Base-by-base conservation (phyloP, 345 rosid species). In the Dovyalis caffra region DNA sequence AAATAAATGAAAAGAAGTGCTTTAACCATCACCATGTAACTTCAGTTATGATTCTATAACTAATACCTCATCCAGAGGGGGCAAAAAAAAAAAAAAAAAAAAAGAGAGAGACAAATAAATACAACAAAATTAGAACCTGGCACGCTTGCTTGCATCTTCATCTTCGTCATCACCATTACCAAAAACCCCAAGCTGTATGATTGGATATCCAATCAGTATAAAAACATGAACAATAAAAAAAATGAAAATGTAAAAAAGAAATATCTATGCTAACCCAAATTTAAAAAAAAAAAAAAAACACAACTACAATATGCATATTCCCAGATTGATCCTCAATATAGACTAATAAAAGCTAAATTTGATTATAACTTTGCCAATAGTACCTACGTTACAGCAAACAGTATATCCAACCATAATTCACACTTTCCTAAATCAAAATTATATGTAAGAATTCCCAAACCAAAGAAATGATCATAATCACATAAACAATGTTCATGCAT, bases 101-200 rank as follows among this genome's bases (percentile, higher is more conserved):
- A 6, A 76, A 28, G 0, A 66, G 43, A 20, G 40, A 67, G 2
- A 45, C 58, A 65, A n/a, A 45, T 72, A 64, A 58, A 77, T 26
- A 58, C 3, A 67, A 34, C 14, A 65, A 33, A 80, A 12, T 63
- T 25, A 66, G 66, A 49, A 91, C 97, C 90, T 85, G 20, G 87
- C 87, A 57, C 64, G 70, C 83, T 74, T 86, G 64, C 64, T 81
- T 70, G 32, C 85, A 10, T 60, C 72, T 9, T 84, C 88, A 45
- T 81, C 91, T 12, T 63, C 78, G 23, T 70, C 69, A 45, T 78
- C 83, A 8, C 70, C 79, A 3, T 67, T 78, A 56, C 76, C 85
- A 72, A 88, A 85, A 66, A 75, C 73, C 38, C 75, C 92, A 67
- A 89, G 80, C 97, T 92, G 88, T 78, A 79, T 61, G 81, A 5